A percentile compares a stretch with the other conserved stretches of the same genome.
Conservation (phyloP, 2,329 filamentous ascomycete genomes). For the Botrytis porri region DNA sequence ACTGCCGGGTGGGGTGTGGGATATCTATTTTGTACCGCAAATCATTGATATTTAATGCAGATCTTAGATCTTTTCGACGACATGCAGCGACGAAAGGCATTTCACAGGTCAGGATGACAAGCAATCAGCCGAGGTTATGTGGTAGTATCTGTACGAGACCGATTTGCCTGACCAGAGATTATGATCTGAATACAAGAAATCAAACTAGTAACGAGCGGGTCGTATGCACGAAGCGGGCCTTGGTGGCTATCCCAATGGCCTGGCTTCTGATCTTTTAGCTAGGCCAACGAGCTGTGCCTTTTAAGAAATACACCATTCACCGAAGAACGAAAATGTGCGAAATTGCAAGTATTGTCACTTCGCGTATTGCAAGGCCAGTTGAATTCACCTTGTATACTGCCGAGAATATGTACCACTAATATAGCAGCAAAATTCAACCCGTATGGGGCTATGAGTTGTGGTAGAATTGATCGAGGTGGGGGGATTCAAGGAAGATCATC, state of each 20-base stretch:
- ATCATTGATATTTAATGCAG: not conserved
- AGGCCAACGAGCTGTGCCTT: not conserved
- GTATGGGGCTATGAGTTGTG: not conserved
- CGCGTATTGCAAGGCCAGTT: not conserved
- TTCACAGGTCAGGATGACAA: not conserved
- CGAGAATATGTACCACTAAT: not conserved
- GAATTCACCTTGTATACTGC: not conserved
- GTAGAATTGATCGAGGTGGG: too few species aligned
- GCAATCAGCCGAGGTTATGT: not conserved
- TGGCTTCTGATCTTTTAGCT: not conserved
- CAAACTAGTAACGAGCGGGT: not conserved
- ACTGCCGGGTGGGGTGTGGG: not conserved
- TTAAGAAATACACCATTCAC: not conserved
- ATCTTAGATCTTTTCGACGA: not conserved
- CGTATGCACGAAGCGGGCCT: not conserved
- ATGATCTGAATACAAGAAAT: not conserved
- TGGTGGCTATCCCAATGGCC: constrained; percentile 1
- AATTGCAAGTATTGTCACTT: constrained; percentile 5
- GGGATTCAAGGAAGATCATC: not conserved
- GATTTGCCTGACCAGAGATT: not conserved
- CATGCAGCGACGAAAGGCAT: not conserved
- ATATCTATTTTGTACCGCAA: not conserved
- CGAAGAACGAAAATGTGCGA: not conserved
- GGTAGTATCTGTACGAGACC: not conserved
- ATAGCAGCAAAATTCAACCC: not conserved